Conservation (phyloP, 1,284 basidiomycete genomes). For the Ustilago shanxiensis region DNA sequence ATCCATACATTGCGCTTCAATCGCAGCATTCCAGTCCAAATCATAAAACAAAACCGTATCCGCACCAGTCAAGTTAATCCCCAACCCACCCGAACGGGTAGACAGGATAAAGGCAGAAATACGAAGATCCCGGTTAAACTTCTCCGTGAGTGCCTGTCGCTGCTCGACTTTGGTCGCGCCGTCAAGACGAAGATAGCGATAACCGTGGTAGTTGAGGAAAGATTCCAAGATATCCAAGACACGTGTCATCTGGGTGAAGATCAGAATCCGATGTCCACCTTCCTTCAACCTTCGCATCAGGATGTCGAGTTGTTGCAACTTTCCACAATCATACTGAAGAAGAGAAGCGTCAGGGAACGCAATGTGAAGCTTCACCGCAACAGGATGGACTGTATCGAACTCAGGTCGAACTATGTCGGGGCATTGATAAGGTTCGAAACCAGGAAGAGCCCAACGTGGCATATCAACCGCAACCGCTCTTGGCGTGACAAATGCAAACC, state of each 20-base stretch:
- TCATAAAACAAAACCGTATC: conserved; percentile 97
- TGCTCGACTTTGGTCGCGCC: conserved; percentile 96
- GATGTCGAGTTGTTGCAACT: conserved; percentile 84
- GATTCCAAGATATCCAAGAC: conserved; percentile 94
- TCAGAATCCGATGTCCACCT: conserved; percentile 88
- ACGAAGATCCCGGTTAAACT: conserved; percentile 92
- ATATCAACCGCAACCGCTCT: conserved; percentile 83
- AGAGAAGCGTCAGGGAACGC: conserved; percentile 92
- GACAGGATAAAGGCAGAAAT: conserved; percentile 95
- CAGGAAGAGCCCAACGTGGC: conserved; percentile 76
- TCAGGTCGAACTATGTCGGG: conserved; percentile 56
- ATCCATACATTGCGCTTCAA: conserved; percentile 97
- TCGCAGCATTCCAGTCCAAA: conserved; percentile 96
- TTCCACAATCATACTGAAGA: conserved; percentile 96
- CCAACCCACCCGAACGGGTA: conserved; percentile 92
- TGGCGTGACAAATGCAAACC: conserved; percentile 87
- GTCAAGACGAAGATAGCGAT: conserved; percentile 91
- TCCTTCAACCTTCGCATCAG: conserved; percentile 86
- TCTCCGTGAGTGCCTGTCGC: conserved; percentile 91
- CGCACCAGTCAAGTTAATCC: conserved; percentile 93
- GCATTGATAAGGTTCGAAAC: conserved; percentile 62
- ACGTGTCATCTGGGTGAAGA: conserved; percentile 97
- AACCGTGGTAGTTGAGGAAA: conserved; percentile 92
- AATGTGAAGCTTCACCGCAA: conserved; percentile 87
- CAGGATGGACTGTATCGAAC: conserved; percentile 76